Percentiles rank a stretch among this genome's conserved stretches.
Conservation (phyloP, 2,329 filamentous ascomycete genomes). For the Cladosporium velox region DNA sequence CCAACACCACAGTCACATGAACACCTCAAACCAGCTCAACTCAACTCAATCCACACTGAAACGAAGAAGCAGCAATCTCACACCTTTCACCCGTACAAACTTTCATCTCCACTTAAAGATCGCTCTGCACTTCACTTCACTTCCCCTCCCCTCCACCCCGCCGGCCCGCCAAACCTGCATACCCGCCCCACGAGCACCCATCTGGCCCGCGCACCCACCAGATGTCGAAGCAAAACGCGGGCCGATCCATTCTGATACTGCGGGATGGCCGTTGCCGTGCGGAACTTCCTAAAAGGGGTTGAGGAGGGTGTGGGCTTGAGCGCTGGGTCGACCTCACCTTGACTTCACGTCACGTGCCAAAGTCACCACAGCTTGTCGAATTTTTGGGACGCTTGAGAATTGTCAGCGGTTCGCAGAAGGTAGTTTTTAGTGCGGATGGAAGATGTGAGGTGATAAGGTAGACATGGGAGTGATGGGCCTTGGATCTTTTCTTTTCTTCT, state of each 20-base stretch:
- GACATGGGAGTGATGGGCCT: no score
- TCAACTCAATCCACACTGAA: no score
- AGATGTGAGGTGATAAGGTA: background rate
- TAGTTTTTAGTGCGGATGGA: background rate
- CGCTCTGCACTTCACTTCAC: background rate
- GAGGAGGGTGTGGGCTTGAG: background rate
- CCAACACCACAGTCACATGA: background rate
- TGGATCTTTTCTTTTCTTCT: no score
- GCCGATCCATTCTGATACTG: conserved; percentile 11
- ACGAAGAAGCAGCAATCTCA: background rate
- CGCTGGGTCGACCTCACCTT: background rate
- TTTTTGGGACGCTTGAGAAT: background rate
- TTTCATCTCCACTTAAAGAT: background rate
- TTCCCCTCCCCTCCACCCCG: background rate
- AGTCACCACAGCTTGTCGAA: background rate
- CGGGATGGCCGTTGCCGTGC: background rate
- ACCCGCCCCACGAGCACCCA: background rate
- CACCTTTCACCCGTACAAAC: no score
- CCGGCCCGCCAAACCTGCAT: background rate
- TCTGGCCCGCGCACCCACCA: background rate
- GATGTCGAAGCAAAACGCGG: background rate
- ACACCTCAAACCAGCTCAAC: background rate
- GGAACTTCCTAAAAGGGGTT: background rate
- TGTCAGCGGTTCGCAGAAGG: background rate
- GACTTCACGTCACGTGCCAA: background rate